A percentile compares a stretch with the other conserved stretches of the same genome.
phyloP scores from a whole-genome alignment of 805 yeast species.

The Ogataea naganishii region DNA sequence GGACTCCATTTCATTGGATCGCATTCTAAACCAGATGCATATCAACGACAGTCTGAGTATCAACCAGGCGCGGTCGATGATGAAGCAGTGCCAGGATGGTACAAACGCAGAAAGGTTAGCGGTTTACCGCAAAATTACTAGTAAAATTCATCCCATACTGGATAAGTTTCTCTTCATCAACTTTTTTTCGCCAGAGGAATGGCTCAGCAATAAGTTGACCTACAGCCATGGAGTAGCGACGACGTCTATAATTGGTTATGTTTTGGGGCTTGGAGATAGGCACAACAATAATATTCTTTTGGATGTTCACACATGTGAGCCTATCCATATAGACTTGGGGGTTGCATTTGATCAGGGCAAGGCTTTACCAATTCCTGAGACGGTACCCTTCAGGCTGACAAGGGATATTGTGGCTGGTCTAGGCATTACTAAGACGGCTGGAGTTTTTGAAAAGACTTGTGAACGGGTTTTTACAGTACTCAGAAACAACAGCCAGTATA shows the following conservation, averaged over 20 bases:
- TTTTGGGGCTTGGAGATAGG: slow-evolving; percentile 90
- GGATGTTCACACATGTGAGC: slow-evolving; percentile 81
- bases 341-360: slow-evolving; percentile 95
- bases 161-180: slow-evolving; percentile 61
- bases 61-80: slow-evolving; percentile 51
- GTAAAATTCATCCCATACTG: slow-evolving; percentile 56
- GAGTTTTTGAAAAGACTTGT: slow-evolving; percentile 64
- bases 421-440: slow-evolving; percentile 81
- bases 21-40: slow-evolving; percentile 61
- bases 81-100: slow-evolving; percentile 49
- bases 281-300: slow-evolving; percentile 85
- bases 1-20: slow-evolving; percentile 63
- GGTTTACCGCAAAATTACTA: slow-evolving; percentile 38
- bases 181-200: slow-evolving; percentile 56
- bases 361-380: slow-evolving; percentile 77
- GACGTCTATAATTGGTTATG: slow-evolving; percentile 77
- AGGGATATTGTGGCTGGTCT: slow-evolving; percentile 88
- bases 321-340: slow-evolving; percentile 92
- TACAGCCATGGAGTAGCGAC: slow-evolving; percentile 79
- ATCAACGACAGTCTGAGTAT: slow-evolving; percentile 36
- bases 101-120: slow-evolving; percentile 33
- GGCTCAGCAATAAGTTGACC: slow-evolving; percentile 59
- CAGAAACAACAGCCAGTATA: slow-evolving; percentile 55
- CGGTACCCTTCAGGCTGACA: slow-evolving; percentile 88
- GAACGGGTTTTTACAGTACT: slow-evolving; percentile 66